Conservation (phyloP, 225 moss, liverwort and hornwort genomes). For the Antitrichia curtipendula region DNA sequence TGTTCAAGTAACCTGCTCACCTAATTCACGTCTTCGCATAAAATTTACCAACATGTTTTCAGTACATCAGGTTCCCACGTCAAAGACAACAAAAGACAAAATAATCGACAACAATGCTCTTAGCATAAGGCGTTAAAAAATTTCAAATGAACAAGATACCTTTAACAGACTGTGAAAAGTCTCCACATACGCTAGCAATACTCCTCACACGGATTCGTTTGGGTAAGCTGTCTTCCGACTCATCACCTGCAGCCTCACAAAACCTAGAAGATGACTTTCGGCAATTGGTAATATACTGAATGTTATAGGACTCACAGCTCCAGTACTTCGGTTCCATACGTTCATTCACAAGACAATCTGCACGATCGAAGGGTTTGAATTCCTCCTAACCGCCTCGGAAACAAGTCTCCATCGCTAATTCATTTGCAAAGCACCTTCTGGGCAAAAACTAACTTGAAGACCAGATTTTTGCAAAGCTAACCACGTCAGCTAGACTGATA, state of each 20-base stretch:
- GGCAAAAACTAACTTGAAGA: neutral
- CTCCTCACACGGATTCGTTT: conserved; percentile 48
- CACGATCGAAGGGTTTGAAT: neutral
- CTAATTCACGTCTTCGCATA: neutral
- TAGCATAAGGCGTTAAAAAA: neutral
- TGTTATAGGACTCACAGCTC: neutral
- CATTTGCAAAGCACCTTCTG: neutral
- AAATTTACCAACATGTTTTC: neutral
- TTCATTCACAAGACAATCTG: neutral
- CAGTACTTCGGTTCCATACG: neutral
- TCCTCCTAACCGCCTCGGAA: neutral
- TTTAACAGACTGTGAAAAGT: conserved; percentile 26
- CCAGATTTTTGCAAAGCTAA: neutral
- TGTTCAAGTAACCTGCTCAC: neutral
- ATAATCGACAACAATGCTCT: neutral
- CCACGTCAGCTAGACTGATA: neutral
- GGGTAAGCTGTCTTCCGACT: conserved; percentile 49
- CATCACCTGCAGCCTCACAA: conserved; percentile 42
- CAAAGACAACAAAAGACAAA: neutral
- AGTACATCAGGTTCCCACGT: neutral
- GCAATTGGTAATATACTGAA: neutral
- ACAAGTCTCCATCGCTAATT: neutral
- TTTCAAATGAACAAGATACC: conserved; percentile 2
- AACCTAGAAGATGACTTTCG: conserved; percentile 7
- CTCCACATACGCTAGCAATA: conserved; percentile 40